Conservation (phyloP, 1,284 basidiomycete genomes). For the Kalmanozyma brasiliensis region DNA sequence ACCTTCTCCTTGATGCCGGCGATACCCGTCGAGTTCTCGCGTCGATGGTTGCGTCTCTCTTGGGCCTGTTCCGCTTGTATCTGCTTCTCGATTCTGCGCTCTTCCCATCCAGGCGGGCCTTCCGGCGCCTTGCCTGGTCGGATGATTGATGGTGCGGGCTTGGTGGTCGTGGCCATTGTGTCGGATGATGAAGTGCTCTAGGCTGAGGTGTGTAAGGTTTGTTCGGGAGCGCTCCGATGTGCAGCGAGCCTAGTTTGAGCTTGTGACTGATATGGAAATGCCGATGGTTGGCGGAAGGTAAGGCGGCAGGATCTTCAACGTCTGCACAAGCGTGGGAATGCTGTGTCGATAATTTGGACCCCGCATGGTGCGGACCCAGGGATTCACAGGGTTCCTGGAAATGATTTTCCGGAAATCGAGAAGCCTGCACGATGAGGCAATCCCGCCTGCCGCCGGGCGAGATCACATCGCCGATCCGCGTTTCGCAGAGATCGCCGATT, state of each 20-base stretch:
- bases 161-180: conserved; percentile 14
- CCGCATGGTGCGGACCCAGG: neutral
- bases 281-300: neutral
- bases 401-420: neutral
- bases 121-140: conserved; percentile 49
- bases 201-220: neutral
- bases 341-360: no score
- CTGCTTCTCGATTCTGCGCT: conserved; percentile 39
- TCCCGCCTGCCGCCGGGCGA: conserved; percentile 1
- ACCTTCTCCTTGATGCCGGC: conserved; percentile 52
- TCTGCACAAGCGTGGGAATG: no score
- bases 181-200: neutral
- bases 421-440: conserved; percentile 18
- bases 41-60: conserved; percentile 34
- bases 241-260: no score
- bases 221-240: no score
- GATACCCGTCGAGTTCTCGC: conserved; percentile 31
- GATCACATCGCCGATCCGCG: conserved; percentile 2
- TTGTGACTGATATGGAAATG: no score
- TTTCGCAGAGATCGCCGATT: neutral
- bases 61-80: conserved; percentile 25
- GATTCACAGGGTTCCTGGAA: neutral
- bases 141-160: conserved; percentile 44
- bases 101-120: conserved; percentile 57
- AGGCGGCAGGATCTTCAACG: no score